Conservation (phyloP, 805 yeast genomes). For the Saccharomycopsis javanensis region DNA sequence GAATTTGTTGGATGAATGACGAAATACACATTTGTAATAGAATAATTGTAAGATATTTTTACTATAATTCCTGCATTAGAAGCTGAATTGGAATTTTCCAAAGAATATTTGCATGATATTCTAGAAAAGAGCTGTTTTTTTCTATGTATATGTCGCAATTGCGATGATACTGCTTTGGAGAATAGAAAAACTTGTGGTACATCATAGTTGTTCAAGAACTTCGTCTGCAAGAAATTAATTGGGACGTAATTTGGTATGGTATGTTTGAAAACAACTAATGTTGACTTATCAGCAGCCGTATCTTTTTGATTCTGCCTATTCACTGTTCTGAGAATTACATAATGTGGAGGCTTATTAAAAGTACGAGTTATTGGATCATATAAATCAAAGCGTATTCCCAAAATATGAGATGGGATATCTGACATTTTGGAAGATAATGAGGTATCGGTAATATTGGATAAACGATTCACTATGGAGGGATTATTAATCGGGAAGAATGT, state of each 20-base stretch:
- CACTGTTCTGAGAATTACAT: constrained; percentile 8
- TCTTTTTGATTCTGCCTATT: not conserved
- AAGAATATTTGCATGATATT: not conserved
- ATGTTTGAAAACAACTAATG: constrained; percentile 9
- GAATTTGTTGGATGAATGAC: not conserved
- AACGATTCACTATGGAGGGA: no score
- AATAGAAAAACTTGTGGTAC: constrained; percentile 4
- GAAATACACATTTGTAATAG: not conserved
- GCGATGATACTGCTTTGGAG: constrained; percentile 5
- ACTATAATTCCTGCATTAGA: not conserved
- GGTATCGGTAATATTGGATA: no score
- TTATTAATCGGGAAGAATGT: constrained; percentile 9
- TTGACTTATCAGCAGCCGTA: not conserved
- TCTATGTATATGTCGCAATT: not conserved
- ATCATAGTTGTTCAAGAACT: not conserved
- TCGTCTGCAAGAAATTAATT: not conserved
- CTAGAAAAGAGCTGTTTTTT: constrained; percentile 1
- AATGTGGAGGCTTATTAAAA: constrained; percentile 8
- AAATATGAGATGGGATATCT: not conserved
- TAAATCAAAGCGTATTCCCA: constrained; percentile 13
- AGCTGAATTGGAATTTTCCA: not conserved
- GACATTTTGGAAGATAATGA: not conserved
- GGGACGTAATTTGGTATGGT: constrained; percentile 12
- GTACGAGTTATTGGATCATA: not conserved
- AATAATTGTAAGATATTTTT: not conserved